Evolutionary conservation across 306 rosid genomes (phyloP).

Genomic region (Cicer arietinum): DNA sequence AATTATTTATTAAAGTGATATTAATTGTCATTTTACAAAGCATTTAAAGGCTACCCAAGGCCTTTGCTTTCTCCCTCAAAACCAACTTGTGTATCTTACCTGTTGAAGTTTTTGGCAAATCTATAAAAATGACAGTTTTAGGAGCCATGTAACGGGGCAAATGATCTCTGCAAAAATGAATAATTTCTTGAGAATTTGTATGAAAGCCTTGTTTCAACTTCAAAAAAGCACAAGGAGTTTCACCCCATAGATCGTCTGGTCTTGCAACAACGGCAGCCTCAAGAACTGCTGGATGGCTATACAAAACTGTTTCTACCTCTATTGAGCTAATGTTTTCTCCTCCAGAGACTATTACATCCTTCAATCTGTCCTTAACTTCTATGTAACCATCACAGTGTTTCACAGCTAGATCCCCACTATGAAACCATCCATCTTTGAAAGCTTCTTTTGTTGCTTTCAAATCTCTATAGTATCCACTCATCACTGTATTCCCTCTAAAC

Average conservation of each 20-base stretch:
- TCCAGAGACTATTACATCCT: slow-evolving; percentile 81
- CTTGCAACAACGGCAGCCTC: slow-evolving; percentile 84
- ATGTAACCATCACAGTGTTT: slow-evolving; percentile 76
- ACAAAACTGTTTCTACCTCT: slow-evolving; percentile 80
- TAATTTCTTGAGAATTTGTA: slow-evolving; percentile 54
- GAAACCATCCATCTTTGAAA: slow-evolving; percentile 82
- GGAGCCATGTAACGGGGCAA: slow-evolving; percentile 87
- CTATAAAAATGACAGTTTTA: slow-evolving; percentile 61
- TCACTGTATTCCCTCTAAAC: slow-evolving; percentile 87
- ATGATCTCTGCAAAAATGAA: slow-evolving; percentile 57
- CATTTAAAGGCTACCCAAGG: slow-evolving; percentile 57
- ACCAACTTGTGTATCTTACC: slow-evolving; percentile 79
- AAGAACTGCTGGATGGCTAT: slow-evolving; percentile 69
- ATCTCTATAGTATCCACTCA: slow-evolving; percentile 84
- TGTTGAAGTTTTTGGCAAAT: slow-evolving; percentile 76
- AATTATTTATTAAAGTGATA: too few relatives aligned
- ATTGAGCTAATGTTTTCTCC: slow-evolving; percentile 86
- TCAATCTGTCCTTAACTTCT: slow-evolving; percentile 76
- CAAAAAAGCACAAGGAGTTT: slow-evolving; percentile 89
- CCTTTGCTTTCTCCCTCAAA: slow-evolving; percentile 72
- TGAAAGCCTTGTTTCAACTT: slow-evolving; percentile 53
- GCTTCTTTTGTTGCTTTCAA: slow-evolving; percentile 73
- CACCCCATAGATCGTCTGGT: slow-evolving; percentile 88
- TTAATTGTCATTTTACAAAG: too few relatives aligned
- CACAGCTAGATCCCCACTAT: slow-evolving; percentile 84